phyloP scores from a whole-genome alignment of 2,329 filamentous ascomycete genomes.

The Xylariaceae sp. region DNA sequence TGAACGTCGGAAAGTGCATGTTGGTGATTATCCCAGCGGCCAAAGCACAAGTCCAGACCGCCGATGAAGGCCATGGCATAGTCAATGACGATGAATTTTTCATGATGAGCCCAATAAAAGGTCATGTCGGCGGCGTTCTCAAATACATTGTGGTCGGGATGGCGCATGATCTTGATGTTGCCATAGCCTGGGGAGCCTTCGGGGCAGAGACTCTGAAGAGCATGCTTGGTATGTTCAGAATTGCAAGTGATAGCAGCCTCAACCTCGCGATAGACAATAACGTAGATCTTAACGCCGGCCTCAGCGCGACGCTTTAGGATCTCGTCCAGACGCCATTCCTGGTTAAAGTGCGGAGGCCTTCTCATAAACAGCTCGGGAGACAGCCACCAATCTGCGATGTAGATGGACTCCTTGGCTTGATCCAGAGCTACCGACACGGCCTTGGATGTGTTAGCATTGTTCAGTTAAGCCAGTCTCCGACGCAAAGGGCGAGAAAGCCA shows the following conservation, averaged over 20 bases:
- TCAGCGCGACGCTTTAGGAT: slow-evolving; percentile 88
- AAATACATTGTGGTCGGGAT: slow-evolving; percentile 93
- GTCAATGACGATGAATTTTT: slow-evolving; percentile 96
- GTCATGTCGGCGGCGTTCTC: slow-evolving; percentile 96
- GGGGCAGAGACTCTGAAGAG: slow-evolving; percentile 78
- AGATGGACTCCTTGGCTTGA: slow-evolving; percentile 88
- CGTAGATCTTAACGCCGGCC: slow-evolving; percentile 90
- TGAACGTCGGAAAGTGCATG: slow-evolving; percentile 88
- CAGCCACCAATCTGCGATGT: slow-evolving; percentile 97
- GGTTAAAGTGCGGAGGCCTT: slow-evolving; percentile 79
- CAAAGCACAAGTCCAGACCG: slow-evolving; percentile 93
- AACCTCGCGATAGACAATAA: slow-evolving; percentile 91
- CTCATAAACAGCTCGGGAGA: slow-evolving; percentile 87
- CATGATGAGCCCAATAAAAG: slow-evolving; percentile 97
- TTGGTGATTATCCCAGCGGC: slow-evolving; percentile 87
- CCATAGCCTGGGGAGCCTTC: slow-evolving; percentile 81
- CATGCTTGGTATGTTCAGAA: slow-evolving; percentile 89
- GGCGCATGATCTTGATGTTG: slow-evolving; percentile 87
- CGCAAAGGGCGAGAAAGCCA: background rate
- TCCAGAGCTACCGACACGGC: slow-evolving; percentile 91
- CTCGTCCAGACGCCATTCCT: slow-evolving; percentile 86
- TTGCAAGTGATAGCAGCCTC: slow-evolving; percentile 87
- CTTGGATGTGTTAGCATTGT: slow-evolving; percentile 29
- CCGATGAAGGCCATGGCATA: slow-evolving; percentile 91
- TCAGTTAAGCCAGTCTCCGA: background rate